Evolutionary conservation across 2,329 filamentous ascomycete genomes (phyloP).

Genomic region (Kalmusia sp.): DNA sequence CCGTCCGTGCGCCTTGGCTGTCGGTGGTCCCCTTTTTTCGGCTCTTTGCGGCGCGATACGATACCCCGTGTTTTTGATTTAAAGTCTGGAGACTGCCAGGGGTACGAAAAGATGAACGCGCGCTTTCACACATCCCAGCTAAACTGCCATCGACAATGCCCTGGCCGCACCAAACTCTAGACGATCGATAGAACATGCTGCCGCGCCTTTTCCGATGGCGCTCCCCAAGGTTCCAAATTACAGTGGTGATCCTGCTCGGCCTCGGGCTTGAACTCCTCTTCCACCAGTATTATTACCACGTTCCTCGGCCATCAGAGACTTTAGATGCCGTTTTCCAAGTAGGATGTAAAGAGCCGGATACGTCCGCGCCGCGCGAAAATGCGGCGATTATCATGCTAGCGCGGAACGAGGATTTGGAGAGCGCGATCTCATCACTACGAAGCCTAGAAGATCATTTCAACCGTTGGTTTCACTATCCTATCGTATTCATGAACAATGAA

Average conservation of each 20-base stretch:
- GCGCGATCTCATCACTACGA: conserved; percentile 3
- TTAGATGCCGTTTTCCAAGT: conserved; percentile 12
- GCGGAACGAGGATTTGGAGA: conserved; percentile 10
- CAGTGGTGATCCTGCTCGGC: conserved; percentile 2
- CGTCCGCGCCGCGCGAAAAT: conserved; percentile 12
- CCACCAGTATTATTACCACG: conserved; percentile 13
- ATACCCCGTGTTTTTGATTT: background rate
- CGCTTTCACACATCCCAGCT: background rate
- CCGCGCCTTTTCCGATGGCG: conserved; percentile 10
- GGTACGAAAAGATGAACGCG: background rate
- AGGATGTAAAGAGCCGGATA: conserved; percentile 10
- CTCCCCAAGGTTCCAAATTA: conserved; percentile 2
- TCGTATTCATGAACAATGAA: conserved; percentile 96
- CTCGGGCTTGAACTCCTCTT: conserved; percentile 6
- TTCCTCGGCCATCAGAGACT: conserved; percentile 6
- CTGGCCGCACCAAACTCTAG: background rate
- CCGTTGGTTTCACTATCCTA: conserved; percentile 95
- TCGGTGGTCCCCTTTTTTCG: background rate
- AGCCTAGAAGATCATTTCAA: conserved; percentile 88
- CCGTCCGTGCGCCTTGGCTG: background rate
- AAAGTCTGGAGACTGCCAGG: background rate
- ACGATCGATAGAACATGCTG: conserved; percentile 5
- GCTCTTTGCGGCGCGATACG: background rate
- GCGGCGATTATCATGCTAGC: conserved; percentile 16
- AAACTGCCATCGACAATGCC: background rate